These are phyloP conservation scores for Silene uniflora DNA, from an alignment of 148 eudicot species.

Conservation along the genomic window DNA sequence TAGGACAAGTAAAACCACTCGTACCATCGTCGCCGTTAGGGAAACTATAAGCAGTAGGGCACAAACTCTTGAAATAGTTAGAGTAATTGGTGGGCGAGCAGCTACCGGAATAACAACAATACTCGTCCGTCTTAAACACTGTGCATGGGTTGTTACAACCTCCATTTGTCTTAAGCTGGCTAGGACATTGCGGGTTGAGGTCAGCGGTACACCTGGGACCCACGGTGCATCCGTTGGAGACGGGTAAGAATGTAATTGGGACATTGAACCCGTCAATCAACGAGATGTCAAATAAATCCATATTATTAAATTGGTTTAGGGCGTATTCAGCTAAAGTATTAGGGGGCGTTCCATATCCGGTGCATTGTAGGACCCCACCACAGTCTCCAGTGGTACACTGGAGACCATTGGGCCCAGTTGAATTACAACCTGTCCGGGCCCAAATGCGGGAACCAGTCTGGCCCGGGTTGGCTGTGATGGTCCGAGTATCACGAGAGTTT, in stretches of 20 bases:
- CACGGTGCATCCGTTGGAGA: constrained; percentile 24
- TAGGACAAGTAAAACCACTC: constrained; percentile 39
- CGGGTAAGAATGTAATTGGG: constrained; percentile 42
- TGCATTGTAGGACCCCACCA: constrained; percentile 36
- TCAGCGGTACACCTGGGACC: constrained; percentile 28
- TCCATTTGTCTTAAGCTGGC: constrained; percentile 23
- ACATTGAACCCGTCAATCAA: constrained; percentile 50
- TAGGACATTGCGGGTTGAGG: constrained; percentile 34
- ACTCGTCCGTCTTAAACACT: constrained; percentile 31
- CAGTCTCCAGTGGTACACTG: constrained; percentile 44
- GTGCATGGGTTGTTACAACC: constrained; percentile 58
- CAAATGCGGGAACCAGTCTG: constrained; percentile 30
- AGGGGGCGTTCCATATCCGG: constrained; percentile 30
- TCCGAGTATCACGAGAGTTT: constrained; percentile 28
- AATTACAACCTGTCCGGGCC: constrained; percentile 42
- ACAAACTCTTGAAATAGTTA: constrained; percentile 35
- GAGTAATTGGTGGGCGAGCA: constrained; percentile 36
- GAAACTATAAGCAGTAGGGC: constrained; percentile 42
- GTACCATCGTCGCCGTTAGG: constrained; percentile 51
- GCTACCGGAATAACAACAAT: constrained; percentile 34
- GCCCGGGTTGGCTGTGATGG: constrained; percentile 20
- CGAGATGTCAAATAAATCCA: constrained; percentile 53
- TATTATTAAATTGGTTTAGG: constrained; percentile 25
- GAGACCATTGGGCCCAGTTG: constrained; percentile 20
- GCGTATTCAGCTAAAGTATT: constrained; percentile 44